Percentiles rank a stretch among this genome's conserved stretches.
These are phyloP conservation scores for Taiozyma sp. DNA, from an alignment of 1,139 yeast genomes.

Conservation along the genomic window DNA sequence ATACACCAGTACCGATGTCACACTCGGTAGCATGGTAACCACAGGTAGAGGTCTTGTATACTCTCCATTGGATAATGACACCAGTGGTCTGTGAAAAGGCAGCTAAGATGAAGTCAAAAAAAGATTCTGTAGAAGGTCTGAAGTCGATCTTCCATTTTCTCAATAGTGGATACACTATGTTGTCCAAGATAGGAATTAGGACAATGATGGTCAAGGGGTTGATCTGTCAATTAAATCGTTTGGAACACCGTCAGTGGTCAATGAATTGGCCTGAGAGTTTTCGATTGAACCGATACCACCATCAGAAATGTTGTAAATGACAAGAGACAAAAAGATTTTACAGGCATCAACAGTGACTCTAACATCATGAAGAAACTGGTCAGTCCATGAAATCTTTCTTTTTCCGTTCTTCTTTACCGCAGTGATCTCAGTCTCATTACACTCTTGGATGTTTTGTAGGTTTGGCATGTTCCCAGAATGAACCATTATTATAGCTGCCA, in stretches of 20 bases:
- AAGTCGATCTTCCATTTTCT: slow-evolving; percentile 54
- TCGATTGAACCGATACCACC: slow-evolving; percentile 62
- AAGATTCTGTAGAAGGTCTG: slow-evolving; percentile 69
- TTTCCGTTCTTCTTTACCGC: background rate
- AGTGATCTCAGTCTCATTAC: background rate
- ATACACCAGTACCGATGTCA: slow-evolving; percentile 34
- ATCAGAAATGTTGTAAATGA: slow-evolving; percentile 60
- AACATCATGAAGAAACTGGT: slow-evolving; percentile 60
- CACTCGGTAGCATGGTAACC: slow-evolving; percentile 45
- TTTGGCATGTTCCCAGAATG: slow-evolving; percentile 52
- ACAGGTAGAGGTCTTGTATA: slow-evolving; percentile 77
- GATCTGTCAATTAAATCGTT: slow-evolving; percentile 64
- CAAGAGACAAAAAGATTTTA: slow-evolving; percentile 55
- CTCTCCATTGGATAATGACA: slow-evolving; percentile 71
- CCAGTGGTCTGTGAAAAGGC: slow-evolving; percentile 73
- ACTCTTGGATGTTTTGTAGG: slow-evolving; percentile 38
- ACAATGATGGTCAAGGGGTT: slow-evolving; percentile 65
- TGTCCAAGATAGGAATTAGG: slow-evolving; percentile 60
- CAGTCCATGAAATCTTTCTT: slow-evolving; percentile 27
- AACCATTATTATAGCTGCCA: slow-evolving; percentile 31
- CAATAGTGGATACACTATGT: slow-evolving; percentile 53
- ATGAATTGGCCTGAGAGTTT: slow-evolving; percentile 62
- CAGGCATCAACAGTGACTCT: slow-evolving; percentile 56
- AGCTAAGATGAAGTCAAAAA: slow-evolving; percentile 70
- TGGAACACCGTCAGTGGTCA: slow-evolving; percentile 65